Evolutionary conservation across 2,329 filamentous ascomycete species (phyloP).

Genomic region (Acarospora socialis): DNA sequence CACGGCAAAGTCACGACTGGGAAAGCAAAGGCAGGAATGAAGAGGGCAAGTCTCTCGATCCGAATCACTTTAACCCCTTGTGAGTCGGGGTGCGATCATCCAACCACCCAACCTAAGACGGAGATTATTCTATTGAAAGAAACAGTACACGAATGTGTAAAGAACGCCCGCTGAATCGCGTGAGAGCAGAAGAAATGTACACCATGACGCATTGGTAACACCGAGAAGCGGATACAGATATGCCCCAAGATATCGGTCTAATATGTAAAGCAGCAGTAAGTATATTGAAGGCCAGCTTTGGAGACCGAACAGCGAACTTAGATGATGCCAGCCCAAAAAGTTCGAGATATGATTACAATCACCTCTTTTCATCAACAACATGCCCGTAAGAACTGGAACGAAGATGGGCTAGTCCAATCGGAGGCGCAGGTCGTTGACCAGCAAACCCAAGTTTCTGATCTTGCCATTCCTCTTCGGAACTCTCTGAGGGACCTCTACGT

Average conservation of each 20-base stretch:
- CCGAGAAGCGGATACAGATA: conserved; percentile 2
- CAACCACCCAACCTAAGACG: conserved; percentile 10
- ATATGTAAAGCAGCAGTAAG: not conserved
- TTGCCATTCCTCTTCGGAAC: conserved; percentile 19
- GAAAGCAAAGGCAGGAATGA: too few relatives aligned
- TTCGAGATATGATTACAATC: not conserved
- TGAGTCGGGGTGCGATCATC: too few relatives aligned
- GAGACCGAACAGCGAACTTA: too few relatives aligned
- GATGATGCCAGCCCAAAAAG: not conserved
- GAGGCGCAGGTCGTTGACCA: conserved; percentile 12
- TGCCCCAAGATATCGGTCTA: not conserved
- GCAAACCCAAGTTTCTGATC: conserved; percentile 31
- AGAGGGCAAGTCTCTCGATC: too few relatives aligned
- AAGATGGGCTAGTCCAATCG: not conserved
- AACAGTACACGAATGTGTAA: too few relatives aligned
- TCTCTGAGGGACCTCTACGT: conserved; percentile 2
- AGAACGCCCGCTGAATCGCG: not conserved
- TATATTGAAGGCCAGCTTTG: too few relatives aligned
- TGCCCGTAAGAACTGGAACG: not conserved
- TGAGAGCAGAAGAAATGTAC: conserved; percentile 2
- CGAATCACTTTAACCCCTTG: too few relatives aligned
- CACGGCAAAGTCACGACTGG: too few relatives aligned
- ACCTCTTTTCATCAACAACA: not conserved
- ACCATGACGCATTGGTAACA: conserved; percentile 2
- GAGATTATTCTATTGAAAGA: not conserved